These are phyloP conservation scores for Centrapalus pauciflorus DNA, from an alignment of 129 eudicot genomes.

Conservation along the genomic window DNA sequence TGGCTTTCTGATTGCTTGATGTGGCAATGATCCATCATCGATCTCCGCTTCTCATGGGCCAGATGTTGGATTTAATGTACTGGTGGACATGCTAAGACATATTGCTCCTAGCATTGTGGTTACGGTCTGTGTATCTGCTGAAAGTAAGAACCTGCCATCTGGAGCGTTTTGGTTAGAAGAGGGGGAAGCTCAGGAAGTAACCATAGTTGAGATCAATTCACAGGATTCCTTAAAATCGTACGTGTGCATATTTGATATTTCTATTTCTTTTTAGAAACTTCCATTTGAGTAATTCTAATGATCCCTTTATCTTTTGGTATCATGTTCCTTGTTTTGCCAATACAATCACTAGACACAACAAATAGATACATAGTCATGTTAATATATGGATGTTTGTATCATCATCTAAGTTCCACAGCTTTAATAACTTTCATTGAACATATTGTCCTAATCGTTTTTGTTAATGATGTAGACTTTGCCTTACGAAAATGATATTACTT, in stretches of 20 bases:
- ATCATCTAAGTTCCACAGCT: no score
- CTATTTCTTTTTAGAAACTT: background rate
- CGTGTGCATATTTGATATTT: conserved; percentile 1
- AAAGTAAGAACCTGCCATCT: conserved; percentile 52
- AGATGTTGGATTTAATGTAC: conserved; percentile 55
- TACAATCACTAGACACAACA: no score
- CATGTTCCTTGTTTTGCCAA: no score
- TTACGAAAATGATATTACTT: background rate
- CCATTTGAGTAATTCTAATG: background rate
- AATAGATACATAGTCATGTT: no score
- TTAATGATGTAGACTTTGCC: background rate
- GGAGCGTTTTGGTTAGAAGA: conserved; percentile 70
- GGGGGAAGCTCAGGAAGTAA: conserved; percentile 12
- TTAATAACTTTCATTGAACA: no score
- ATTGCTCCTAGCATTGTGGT: conserved; percentile 66
- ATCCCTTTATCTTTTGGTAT: no score
- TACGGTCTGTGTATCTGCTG: conserved; percentile 47
- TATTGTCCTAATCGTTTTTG: no score
- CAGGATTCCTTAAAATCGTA: conserved; percentile 55
- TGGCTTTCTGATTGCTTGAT: background rate
- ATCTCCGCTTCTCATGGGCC: background rate
- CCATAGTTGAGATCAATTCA: conserved; percentile 52
- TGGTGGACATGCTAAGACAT: conserved; percentile 54
- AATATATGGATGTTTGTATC: no score
- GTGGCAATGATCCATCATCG: background rate